Conservation (phyloP, 2,329 filamentous ascomycete species). For the Pestalotiopsis sp. region DNA sequence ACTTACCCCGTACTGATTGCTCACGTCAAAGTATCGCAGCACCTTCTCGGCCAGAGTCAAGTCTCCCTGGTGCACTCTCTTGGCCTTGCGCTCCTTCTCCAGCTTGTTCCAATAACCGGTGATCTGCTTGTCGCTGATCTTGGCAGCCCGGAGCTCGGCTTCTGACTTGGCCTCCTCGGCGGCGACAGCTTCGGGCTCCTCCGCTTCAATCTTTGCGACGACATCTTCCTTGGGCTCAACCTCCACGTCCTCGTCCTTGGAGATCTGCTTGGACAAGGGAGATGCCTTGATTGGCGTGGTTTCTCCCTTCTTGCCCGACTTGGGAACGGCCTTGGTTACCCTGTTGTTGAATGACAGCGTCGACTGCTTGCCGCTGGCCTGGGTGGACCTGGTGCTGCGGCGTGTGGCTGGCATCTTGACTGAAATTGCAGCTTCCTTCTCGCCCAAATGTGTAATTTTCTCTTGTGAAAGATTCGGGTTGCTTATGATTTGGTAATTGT, state of each 20-base stretch:
- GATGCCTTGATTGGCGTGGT: constrained; percentile 22
- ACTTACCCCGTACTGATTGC: constrained; percentile 85
- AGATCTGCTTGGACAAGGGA: constrained; percentile 23
- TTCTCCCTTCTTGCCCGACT: constrained; percentile 49
- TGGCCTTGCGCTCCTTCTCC: constrained; percentile 69
- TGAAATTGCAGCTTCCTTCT: background rate
- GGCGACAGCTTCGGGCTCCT: constrained; percentile 27
- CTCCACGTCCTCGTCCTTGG: constrained; percentile 18
- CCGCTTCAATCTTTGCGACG: constrained; percentile 27
- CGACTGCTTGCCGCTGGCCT: constrained; percentile 49
- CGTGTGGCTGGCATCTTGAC: constrained; percentile 16
- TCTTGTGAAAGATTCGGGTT: background rate
- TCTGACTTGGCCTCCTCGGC: constrained; percentile 45
- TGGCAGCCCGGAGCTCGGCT: constrained; percentile 61
- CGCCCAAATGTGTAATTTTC: background rate
- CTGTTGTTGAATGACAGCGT: constrained; percentile 61
- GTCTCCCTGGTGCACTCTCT: constrained; percentile 76
- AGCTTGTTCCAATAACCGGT: constrained; percentile 76
- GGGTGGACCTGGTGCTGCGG: constrained; percentile 28
- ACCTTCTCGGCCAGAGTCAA: constrained; percentile 81
- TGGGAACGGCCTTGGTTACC: constrained; percentile 57
- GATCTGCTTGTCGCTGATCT: constrained; percentile 70
- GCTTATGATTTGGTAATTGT: background rate
- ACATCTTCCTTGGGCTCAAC: constrained; percentile 20
- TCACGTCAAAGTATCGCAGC: constrained; percentile 89